Percentiles rank a stretch among this genome's conserved stretches.
Conservation (phyloP, 768 basidiomycete species). For the Mycena galopus region DNA sequence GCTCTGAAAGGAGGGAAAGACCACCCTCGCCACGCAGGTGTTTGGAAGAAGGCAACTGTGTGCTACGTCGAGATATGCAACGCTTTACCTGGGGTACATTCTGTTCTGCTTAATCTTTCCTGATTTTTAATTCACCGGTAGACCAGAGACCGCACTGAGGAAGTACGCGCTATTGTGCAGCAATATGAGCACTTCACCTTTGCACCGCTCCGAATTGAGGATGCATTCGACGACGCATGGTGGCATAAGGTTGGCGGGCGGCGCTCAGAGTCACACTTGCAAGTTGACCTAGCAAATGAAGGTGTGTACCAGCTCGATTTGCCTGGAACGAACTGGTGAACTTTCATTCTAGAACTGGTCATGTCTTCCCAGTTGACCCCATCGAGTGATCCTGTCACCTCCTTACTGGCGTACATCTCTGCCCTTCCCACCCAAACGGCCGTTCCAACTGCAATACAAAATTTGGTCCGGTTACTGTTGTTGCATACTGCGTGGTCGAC, state of each 20-base stretch:
- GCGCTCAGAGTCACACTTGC: slow-evolving; percentile 45
- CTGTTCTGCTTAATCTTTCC: not conserved
- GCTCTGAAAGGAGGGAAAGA: slow-evolving; percentile 65
- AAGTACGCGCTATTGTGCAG: slow-evolving; percentile 60
- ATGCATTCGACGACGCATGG: slow-evolving; percentile 80
- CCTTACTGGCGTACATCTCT: slow-evolving; percentile 66
- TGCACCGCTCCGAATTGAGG: slow-evolving; percentile 74
- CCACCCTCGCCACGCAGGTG: slow-evolving; percentile 72
- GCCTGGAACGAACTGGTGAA: not conserved
- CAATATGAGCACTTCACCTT: slow-evolving; percentile 69
- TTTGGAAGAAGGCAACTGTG: slow-evolving; percentile 73
- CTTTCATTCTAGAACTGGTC: slow-evolving; percentile 46
- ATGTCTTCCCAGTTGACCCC: slow-evolving; percentile 41
- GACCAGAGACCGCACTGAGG: slow-evolving; percentile 68
- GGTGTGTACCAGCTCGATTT: slow-evolving; percentile 46
- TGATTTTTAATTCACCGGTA: slow-evolving; percentile 43
- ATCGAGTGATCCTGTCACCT: slow-evolving; percentile 39
- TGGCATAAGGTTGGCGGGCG: slow-evolving; percentile 65
- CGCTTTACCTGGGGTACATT: slow-evolving; percentile 72
- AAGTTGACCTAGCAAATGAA: slow-evolving; percentile 66
- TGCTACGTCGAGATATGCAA: slow-evolving; percentile 80
- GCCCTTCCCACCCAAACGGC: slow-evolving; percentile 85
- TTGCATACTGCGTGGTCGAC: slow-evolving; percentile 72
- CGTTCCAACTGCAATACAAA: slow-evolving; percentile 67
- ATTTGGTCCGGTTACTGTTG: slow-evolving; percentile 75